A percentile compares a stretch with the other conserved stretches of the same genome.
These are phyloP conservation scores for Phanerochaete sordida DNA, from an alignment of 768 basidiomycete genomes.

Conservation along the genomic window DNA sequence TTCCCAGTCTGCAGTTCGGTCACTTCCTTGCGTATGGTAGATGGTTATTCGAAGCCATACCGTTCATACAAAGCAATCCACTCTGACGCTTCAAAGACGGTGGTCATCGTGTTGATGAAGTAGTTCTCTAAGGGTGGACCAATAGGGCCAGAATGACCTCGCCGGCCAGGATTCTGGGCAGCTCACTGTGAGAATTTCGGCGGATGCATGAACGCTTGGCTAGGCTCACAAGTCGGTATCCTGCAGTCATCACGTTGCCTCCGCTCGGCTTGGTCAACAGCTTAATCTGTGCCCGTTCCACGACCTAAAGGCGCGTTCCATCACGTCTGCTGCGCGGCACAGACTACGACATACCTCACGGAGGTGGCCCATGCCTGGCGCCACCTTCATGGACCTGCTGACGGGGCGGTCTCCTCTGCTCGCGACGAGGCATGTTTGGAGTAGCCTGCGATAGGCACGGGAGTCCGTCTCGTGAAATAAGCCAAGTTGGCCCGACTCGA, in stretches of 20 bases:
- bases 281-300: slow-evolving; percentile 10
- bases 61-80: slow-evolving; percentile 66
- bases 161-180: slow-evolving; percentile 34
- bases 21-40: neutral
- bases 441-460: slow-evolving; percentile 21
- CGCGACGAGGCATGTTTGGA: slow-evolving; percentile 48
- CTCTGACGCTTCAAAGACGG: slow-evolving; percentile 56
- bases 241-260: slow-evolving; percentile 3
- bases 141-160: slow-evolving; percentile 33
- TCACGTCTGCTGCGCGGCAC: slow-evolving; percentile 13
- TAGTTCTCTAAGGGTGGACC: slow-evolving; percentile 37
- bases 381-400: slow-evolving; percentile 14
- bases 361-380: slow-evolving; percentile 46
- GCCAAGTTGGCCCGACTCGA: neutral
- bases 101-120: slow-evolving; percentile 74
- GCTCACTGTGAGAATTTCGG: neutral
- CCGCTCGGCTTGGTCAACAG: neutral
- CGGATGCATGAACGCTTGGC: neutral
- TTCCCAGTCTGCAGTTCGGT: slow-evolving; percentile 59
- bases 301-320: slow-evolving; percentile 1
- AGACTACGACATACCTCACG: slow-evolving; percentile 48
- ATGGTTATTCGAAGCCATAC: slow-evolving; percentile 30
- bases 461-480: slow-evolving; percentile 11
- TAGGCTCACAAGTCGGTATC: slow-evolving; percentile 4
- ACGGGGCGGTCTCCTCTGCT: slow-evolving; percentile 15